Evolutionary conservation across 768 basidiomycete genomes (phyloP).

Genomic region (Pholiota conissans): DNA sequence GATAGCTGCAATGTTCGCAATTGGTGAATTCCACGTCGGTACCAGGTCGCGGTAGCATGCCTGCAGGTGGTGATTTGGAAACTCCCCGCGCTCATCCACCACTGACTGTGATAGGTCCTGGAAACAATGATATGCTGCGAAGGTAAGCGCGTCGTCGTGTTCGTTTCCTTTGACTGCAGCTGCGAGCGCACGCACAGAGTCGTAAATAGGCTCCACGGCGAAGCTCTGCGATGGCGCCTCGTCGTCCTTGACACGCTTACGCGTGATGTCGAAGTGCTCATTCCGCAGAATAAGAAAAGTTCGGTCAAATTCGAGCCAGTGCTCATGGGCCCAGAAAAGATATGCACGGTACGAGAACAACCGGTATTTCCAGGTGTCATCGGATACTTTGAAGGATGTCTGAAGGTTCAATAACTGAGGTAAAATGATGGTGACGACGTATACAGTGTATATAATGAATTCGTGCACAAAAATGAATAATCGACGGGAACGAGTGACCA

Average conservation of each 20-base stretch:
- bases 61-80: conserved; percentile 13
- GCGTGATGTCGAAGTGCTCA: conserved; percentile 18
- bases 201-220: conserved; percentile 14
- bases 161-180: conserved; percentile 9
- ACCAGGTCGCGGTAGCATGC: conserved; percentile 17
- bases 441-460: not conserved
- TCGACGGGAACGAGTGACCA: not conserved
- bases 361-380: conserved; percentile 14
- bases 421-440: not conserved
- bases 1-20: conserved; percentile 15
- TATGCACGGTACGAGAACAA: conserved; percentile 16
- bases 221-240: conserved; percentile 4
- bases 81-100: conserved; percentile 7
- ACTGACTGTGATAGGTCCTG: conserved; percentile 12
- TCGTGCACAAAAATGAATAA: not conserved
- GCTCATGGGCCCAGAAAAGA: conserved; percentile 13
- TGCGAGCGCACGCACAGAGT: conserved; percentile 11
- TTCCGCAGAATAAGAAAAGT: conserved; percentile 19
- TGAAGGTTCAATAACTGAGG: not conserved
- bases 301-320: conserved; percentile 17
- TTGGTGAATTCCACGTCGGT: conserved; percentile 17
- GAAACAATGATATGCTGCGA: conserved; percentile 18
- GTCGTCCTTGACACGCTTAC: not conserved
- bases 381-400: not conserved
- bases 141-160: conserved; percentile 10